Conservation (phyloP, 2,329 filamentous ascomycete species). For the Golovinomyces cichoracearum region DNA sequence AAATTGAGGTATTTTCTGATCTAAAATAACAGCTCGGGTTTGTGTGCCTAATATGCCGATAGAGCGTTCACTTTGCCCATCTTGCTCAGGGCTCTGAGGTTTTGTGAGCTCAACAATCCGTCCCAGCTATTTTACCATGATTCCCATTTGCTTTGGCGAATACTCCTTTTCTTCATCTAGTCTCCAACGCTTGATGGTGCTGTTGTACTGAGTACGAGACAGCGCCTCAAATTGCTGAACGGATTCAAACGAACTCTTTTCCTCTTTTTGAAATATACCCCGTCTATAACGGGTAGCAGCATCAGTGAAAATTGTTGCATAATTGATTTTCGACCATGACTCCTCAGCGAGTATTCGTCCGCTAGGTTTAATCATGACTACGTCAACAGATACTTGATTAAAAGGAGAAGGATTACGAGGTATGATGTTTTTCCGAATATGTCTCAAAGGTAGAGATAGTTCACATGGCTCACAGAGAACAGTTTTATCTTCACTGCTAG, state of each 20-base stretch:
- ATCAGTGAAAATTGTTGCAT: not conserved
- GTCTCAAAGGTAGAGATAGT: not conserved
- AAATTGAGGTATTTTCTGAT: conserved; percentile 1
- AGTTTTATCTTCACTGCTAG: not conserved
- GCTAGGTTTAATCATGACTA: not conserved
- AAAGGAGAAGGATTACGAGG: not conserved
- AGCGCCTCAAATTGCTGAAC: not conserved
- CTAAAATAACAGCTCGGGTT: not conserved
- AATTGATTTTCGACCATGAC: not conserved
- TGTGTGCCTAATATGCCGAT: not conserved
- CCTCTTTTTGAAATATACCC: not conserved
- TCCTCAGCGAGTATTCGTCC: not conserved
- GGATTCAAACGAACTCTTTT: not conserved
- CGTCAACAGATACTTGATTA: not conserved
- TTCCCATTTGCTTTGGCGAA: not conserved
- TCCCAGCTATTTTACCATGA: not conserved
- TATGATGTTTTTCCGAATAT: not conserved
- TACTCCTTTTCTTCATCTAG: conserved; percentile 1
- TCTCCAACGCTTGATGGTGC: not conserved
- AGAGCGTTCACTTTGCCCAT: not conserved
- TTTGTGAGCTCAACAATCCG: not conserved
- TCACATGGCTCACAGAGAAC: not conserved
- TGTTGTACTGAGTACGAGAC: not conserved
- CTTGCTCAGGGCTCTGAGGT: not conserved
- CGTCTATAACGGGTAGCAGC: not conserved